Percentiles rank a stretch among this genome's conserved stretches.
Evolutionary conservation across 345 rosid genomes (phyloP).

Genomic region (Hevea brasiliensis): DNA sequence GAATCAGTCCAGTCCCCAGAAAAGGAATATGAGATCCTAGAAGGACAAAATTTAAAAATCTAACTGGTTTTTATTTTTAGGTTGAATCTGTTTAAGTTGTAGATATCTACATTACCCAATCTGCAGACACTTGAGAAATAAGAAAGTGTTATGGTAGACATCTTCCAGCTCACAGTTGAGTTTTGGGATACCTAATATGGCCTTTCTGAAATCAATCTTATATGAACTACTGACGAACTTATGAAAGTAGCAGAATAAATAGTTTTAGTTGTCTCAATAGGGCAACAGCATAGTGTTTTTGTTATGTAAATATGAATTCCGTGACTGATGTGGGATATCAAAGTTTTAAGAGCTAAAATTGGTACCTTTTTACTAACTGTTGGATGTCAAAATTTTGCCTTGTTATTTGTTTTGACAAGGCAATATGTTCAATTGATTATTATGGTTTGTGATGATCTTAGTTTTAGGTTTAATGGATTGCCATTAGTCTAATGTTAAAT

Average conservation of each 20-base stretch:
- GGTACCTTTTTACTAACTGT: neutral
- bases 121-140: neutral
- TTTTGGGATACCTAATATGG: too few relatives aligned
- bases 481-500: neutral
- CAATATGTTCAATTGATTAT: neutral
- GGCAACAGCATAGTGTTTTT: neutral
- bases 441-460: constrained; percentile 1
- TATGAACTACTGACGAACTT: neutral
- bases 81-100: neutral
- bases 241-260: too few relatives aligned
- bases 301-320: neutral
- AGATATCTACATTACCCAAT: neutral
- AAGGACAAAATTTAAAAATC: neutral
- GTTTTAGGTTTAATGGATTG: neutral
- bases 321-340: neutral
- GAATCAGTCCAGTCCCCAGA: neutral
- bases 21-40: neutral
- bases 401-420: neutral
- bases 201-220: neutral
- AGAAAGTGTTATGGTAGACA: neutral
- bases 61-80: too few relatives aligned
- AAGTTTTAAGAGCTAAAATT: neutral
- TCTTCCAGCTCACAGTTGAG: neutral
- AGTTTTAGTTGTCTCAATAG: too few relatives aligned
- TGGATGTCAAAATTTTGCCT: neutral